Percentiles rank a stretch among this genome's conserved stretches.
These are phyloP conservation scores for Kwoniella shivajii DNA, from an alignment of 1,284 basidiomycete genomes.

Conservation along the genomic window DNA sequence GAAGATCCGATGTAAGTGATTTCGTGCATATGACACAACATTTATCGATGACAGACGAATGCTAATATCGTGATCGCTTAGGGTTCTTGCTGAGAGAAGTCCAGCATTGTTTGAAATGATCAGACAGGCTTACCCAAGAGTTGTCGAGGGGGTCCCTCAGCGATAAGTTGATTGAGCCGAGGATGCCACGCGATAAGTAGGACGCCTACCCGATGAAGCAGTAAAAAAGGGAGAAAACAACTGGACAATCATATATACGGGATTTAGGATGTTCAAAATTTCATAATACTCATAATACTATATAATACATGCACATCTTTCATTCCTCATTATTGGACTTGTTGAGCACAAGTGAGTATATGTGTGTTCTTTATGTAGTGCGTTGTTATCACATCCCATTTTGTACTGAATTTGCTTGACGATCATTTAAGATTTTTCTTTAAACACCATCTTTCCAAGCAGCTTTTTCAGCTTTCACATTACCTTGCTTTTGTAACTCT, in stretches of 20 bases:
- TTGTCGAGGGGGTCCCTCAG: constrained; percentile 46
- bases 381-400: too few relatives aligned
- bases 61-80: constrained; percentile 8
- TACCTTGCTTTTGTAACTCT: constrained; percentile 51
- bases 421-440: neutral
- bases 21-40: neutral
- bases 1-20: constrained; percentile 68
- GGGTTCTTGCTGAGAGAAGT: constrained; percentile 65
- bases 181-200: too few relatives aligned
- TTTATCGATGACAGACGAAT: neutral
- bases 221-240: too few relatives aligned
- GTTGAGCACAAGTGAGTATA: too few relatives aligned
- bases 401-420: too few relatives aligned
- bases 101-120: constrained; percentile 62
- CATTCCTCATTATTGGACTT: too few relatives aligned
- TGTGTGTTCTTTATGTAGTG: too few relatives aligned
- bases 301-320: neutral
- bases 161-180: constrained; percentile 1
- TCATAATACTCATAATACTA: neutral
- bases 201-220: too few relatives aligned
- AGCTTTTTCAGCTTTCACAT: constrained; percentile 45
- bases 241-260: neutral
- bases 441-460: constrained; percentile 47
- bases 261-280: neutral
- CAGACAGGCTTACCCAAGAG: constrained; percentile 52